phyloP scores from a whole-genome alignment of 2,329 filamentous ascomycete genomes.

The Spiromastix sp. region DNA sequence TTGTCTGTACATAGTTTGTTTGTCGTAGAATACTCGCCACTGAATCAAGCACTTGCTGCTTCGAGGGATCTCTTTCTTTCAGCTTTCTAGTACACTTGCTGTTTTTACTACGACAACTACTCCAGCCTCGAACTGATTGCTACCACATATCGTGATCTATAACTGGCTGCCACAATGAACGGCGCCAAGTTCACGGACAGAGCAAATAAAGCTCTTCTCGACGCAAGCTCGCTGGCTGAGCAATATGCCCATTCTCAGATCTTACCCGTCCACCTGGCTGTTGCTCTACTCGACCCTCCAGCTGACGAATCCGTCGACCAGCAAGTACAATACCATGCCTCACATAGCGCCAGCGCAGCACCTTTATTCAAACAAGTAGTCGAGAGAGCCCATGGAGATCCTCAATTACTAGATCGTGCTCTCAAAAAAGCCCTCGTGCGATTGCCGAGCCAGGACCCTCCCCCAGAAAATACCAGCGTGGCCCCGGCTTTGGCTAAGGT shows the following conservation, averaged over 20 bases:
- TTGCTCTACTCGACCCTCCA: conserved; percentile 37
- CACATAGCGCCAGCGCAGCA: conserved; percentile 49
- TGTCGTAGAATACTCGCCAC: no score
- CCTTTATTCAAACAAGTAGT: conserved; percentile 94
- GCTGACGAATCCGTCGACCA: conserved; percentile 61
- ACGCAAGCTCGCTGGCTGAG: conserved; percentile 78
- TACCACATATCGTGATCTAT: no score
- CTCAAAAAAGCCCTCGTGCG: conserved; percentile 89
- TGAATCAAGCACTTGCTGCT: no score
- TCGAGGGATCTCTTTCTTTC: no score
- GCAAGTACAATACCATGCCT: conserved; percentile 54
- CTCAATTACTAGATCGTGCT: conserved; percentile 75
- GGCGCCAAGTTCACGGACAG: conserved; percentile 73
- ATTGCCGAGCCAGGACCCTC: conserved; percentile 86
- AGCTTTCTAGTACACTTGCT: no score
- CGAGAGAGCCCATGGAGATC: conserved; percentile 85
- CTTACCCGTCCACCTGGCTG: conserved; percentile 78
- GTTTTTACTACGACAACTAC: no score
- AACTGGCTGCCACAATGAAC: conserved; percentile 23
- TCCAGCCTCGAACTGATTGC: no score
- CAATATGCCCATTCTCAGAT: conserved; percentile 89
- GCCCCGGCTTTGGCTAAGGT: conserved; percentile 74
- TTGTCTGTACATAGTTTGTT: no score
- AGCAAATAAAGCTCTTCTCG: conserved; percentile 79
- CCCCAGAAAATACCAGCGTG: conserved; percentile 77